Base-by-base conservation (phyloP, 345 rosid species). In the Nasturtium officinale region DNA sequence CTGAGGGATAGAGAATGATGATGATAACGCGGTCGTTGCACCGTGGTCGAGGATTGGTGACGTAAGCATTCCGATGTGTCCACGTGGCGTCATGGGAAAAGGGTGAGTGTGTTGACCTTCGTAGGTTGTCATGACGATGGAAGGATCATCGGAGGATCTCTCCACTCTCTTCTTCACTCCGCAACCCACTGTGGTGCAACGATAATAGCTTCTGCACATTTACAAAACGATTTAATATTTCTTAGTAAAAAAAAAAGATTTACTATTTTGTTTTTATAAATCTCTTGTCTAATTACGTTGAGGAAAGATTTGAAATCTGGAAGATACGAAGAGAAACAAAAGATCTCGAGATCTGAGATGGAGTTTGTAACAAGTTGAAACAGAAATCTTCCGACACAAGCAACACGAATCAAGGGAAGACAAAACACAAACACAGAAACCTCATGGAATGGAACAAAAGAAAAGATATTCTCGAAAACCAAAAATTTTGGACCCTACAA, bases 141-240 rank as follows among this genome's bases (percentile, higher is more conserved):
- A 66, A 1, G 96, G 81, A 77, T 96, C 98, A 5, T 86, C 90
- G 5, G 85, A 87, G 17, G 96, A 90, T 83, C 99, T 83, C 89
- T 96, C 99, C 20, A 96, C 99, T 74, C 97, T 82, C 85, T 96
- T 96, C 94, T 96, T 96, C 83, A 96, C 98, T 2, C 96, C 98
- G 16, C 99, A 96, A 38, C 87, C 96, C 1, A 85, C 84, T 26
- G 70, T 92, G 30, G 99, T 92, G 98, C 99, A 96, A 71, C 99
- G 97, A 57, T 96, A 96, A 45, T 96, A 96, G 83, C 98, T 96
- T 86, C 99, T 96, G 86, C 26, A 63, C 29, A 37, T 32, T n/a
- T 45, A n/a, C 9, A 45, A 6, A 45, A 6, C 50, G 21, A 16
- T n/a, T 45, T 16, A 45, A 16, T 45, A 45, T 16, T n/a, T 45